Evolutionary conservation across 352 stramenopile genomes (phyloP).

Genomic region (Phytophthora idaei): DNA sequence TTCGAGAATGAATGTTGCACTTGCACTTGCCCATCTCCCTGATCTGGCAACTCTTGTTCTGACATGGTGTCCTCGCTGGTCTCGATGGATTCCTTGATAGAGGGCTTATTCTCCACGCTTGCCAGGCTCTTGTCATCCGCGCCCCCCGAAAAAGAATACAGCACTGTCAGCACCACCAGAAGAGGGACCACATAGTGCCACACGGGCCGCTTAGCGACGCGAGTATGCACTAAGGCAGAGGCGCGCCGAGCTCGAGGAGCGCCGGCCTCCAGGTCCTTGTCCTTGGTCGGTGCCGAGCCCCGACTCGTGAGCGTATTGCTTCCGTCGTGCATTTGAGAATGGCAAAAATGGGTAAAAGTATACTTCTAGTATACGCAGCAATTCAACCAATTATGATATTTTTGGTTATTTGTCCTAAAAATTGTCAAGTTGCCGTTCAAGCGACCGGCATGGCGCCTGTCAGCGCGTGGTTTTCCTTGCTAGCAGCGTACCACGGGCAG

Average conservation of each 20-base stretch:
- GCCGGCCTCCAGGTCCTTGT: constrained; percentile 13
- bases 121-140: neutral
- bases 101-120: constrained; percentile 10
- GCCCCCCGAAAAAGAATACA: constrained; percentile 17
- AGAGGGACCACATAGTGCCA: constrained; percentile 27
- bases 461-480: constrained; percentile 24
- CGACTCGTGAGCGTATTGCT: constrained; percentile 28
- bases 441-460: constrained; percentile 16
- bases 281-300: neutral
- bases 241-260: neutral
- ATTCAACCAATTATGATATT: too few relatives aligned
- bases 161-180: constrained; percentile 5
- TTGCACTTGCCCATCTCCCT: constrained; percentile 7
- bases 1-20: neutral
- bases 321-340: constrained; percentile 24
- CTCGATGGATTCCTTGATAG: constrained; percentile 6
- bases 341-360: neutral
- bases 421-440: neutral
- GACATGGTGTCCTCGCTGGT: neutral
- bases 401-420: too few relatives aligned
- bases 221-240: neutral
- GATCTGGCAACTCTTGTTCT: neutral
- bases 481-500: constrained; percentile 30
- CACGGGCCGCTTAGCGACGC: constrained; percentile 4
- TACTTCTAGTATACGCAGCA: too few relatives aligned